Conservation (phyloP, 345 rosid species). For the Reutealis trisperma region DNA sequence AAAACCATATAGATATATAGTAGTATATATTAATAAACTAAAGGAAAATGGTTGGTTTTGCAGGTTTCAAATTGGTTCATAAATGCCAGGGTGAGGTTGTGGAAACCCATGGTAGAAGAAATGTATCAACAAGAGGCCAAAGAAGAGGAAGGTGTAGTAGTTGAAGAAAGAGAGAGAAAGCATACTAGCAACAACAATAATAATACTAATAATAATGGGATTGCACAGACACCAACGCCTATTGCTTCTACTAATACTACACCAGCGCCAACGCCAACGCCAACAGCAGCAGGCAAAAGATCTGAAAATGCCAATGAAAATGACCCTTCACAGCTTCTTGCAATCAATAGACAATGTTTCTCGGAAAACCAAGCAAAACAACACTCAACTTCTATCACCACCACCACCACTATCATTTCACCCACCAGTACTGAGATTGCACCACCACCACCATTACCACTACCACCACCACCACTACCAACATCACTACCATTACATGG, state of each 20-base stretch:
- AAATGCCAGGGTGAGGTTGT: constrained; percentile 95
- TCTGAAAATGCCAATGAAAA: constrained; percentile 63
- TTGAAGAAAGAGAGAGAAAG: constrained; percentile 40
- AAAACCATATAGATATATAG: too few relatives aligned
- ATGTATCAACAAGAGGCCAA: constrained; percentile 92
- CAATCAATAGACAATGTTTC: constrained; percentile 52
- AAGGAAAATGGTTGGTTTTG: not conserved
- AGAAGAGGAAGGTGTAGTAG: constrained; percentile 42
- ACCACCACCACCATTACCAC: constrained; percentile 20
- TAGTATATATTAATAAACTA: too few relatives aligned
- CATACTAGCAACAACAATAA: constrained; percentile 29
- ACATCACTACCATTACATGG: constrained; percentile 20
- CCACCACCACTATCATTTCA: not conserved
- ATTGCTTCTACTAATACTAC: constrained; percentile 28
- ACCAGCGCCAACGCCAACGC: constrained; percentile 24
- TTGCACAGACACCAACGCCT: constrained; percentile 48
- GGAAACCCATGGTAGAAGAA: constrained; percentile 99
- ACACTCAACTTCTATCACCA: constrained; percentile 26
- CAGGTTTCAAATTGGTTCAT: constrained; percentile 99
- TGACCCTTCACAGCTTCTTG: constrained; percentile 58
- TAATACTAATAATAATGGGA: constrained; percentile 20
- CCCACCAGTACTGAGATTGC: constrained; percentile 21
- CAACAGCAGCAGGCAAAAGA: constrained; percentile 51
- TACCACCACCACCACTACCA: constrained; percentile 19
- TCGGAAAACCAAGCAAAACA: constrained; percentile 48